Conservation (phyloP, 257 asterid species). For the Solanum lycopersicoides region DNA sequence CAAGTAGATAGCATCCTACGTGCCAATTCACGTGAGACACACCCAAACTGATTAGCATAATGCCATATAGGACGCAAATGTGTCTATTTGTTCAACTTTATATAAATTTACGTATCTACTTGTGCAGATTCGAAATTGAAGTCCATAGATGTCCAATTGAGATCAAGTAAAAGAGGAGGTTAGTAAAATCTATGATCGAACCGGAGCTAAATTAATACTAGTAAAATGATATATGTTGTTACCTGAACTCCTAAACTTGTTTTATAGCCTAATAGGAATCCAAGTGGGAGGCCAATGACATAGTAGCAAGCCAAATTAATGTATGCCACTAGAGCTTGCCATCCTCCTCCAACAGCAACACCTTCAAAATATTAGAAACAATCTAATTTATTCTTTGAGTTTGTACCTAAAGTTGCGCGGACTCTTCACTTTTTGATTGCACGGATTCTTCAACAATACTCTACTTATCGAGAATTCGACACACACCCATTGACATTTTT, state of each 20-base stretch:
- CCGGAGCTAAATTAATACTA: neutral
- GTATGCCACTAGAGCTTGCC: conserved; percentile 93
- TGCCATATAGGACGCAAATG: neutral
- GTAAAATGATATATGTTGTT: neutral
- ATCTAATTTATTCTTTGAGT: neutral
- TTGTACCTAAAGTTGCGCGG: neutral
- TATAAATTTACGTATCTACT: neutral
- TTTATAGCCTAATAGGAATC: conserved; percentile 71
- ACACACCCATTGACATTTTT: no score
- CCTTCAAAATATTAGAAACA: conserved; percentile 24
- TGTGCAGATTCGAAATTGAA: neutral
- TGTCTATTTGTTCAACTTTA: neutral
- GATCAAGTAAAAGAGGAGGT: neutral
- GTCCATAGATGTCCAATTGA: neutral
- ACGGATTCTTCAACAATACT: neutral
- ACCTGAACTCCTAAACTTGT: conserved; percentile 80
- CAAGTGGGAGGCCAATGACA: conserved; percentile 66
- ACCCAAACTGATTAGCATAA: neutral
- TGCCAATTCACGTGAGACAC: neutral
- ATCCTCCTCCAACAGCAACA: conserved; percentile 98
- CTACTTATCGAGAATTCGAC: no score
- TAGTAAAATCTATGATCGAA: neutral
- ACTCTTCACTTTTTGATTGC: neutral
- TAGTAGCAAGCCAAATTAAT: conserved; percentile 78
- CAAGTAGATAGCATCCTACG: neutral